phyloP scores from a whole-genome alignment of 768 basidiomycete species.

The Mycena leptocephala region DNA sequence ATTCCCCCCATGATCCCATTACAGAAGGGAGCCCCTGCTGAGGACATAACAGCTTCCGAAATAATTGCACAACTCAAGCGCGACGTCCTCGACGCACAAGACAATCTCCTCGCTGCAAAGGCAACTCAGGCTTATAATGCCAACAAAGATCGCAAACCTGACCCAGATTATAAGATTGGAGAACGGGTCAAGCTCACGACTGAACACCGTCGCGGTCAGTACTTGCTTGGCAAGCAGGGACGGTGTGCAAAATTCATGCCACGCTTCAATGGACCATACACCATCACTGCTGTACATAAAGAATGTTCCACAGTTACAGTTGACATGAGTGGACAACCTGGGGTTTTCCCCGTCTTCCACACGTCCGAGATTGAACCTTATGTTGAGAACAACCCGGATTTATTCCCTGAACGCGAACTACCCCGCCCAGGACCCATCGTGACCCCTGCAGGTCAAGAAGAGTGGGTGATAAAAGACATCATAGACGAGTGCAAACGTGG shows the following conservation, averaged over 20 bases:
- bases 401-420: not conserved
- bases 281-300: too few relatives aligned
- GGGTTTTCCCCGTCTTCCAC: not conserved
- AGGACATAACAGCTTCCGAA: not conserved
- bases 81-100: too few relatives aligned
- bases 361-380: too few relatives aligned
- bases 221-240: not conserved
- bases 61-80: not conserved
- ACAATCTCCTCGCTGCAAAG: not conserved
- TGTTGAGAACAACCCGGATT: not conserved
- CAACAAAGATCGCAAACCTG: not conserved
- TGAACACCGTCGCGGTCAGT: not conserved
- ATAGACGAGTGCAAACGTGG: not conserved
- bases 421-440: too few relatives aligned
- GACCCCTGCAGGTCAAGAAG: too few relatives aligned
- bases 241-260: not conserved
- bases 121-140: not conserved
- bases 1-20: conserved; percentile 16
- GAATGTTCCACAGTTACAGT: not conserved
- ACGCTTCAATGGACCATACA: not conserved
- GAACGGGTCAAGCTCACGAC: not conserved
- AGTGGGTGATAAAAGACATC: not conserved
- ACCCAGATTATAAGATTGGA: not conserved
- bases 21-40: not conserved
- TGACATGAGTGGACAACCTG: not conserved